Evolutionary conservation across 257 asterid species (phyloP), one percentile per base, ranked within the genome.

Genomic region (Ilex aquifolium): DNA sequence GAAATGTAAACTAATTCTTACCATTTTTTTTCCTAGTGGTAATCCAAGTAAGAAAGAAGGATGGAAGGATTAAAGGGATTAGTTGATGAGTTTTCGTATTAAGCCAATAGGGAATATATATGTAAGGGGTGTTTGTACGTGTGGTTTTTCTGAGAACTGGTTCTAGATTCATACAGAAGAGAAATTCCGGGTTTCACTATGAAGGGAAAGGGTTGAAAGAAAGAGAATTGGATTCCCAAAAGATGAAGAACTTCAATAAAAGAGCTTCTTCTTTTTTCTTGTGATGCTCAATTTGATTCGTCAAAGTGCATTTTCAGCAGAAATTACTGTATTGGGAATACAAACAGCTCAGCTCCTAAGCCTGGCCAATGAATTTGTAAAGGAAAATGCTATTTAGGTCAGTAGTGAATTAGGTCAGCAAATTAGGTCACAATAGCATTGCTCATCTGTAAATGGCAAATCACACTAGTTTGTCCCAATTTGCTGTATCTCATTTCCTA

Each of bases 181-280:
- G 59, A 74, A 73, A 80, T 82, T 74, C 73, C 49, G 58, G 48
- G 59, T 74, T 83, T 84, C 87, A 81, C 88, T 74, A 46, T 66
- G 86, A 72, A 79, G 57, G 80, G 64, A 69, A 64, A 65, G 63
- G 59, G 62, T 44, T 30, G 49, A 74, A 78, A 61, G 69, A 51
- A 68, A 75, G 64, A 76, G 91, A 77, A 86, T 81, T 66, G 66
- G 92, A 80, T 88, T 77, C 93, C 27, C 64, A 56, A 21, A 69
- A 66, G 62, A 57, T 59, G 50, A 36, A 0, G 1, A 56, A 44
- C 50, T 32, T 72, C 21, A 29, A 57, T 8, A 66, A 52, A 65
- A 39, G 42, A 46, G 49, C 70, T 65, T 63, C 53, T 27, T 31
- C 70, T 65, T 63, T 59, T 27, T 44, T 36, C n/a, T 36, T 4